phyloP scores from a whole-genome alignment of 331 rosid genomes.

The Quercus lobata region DNA sequence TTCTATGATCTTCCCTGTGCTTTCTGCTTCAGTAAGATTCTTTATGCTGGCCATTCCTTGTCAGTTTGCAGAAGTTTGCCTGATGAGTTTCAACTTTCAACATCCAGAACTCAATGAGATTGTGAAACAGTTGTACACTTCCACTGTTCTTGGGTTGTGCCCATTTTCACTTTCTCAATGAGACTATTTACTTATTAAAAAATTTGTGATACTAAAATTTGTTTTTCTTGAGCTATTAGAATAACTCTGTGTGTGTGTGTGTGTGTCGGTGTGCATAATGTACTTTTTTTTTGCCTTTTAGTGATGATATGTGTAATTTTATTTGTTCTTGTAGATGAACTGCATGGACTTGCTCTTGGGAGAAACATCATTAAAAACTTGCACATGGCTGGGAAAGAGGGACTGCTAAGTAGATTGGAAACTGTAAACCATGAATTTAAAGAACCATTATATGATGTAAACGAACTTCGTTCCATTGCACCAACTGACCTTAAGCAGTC shows the following conservation, averaged over 20 bases:
- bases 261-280: not conserved
- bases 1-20: not conserved
- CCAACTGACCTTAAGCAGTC: constrained; percentile 83
- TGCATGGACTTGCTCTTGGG: constrained; percentile 85
- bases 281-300: not conserved
- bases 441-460: constrained; percentile 69
- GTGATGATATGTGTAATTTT: constrained; percentile 1
- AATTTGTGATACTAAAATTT: not conserved
- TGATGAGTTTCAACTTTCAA: not conserved
- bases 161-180: too few species aligned
- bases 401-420: constrained; percentile 34
- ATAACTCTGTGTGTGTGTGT: not conserved
- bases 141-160: too few species aligned
- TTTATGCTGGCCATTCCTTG: not conserved
- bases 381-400: constrained; percentile 84
- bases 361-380: constrained; percentile 83
- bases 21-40: not conserved
- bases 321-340: constrained; percentile 59
- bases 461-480: constrained; percentile 86
- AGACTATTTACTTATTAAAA: too few species aligned
- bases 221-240: not conserved
- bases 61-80: not conserved
- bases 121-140: too few species aligned
- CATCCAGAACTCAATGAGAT: not conserved
- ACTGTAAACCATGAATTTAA: constrained; percentile 32